These are phyloP conservation scores for Suillus sp. DNA, from an alignment of 768 basidiomycete genomes.

Conservation along the genomic window DNA sequence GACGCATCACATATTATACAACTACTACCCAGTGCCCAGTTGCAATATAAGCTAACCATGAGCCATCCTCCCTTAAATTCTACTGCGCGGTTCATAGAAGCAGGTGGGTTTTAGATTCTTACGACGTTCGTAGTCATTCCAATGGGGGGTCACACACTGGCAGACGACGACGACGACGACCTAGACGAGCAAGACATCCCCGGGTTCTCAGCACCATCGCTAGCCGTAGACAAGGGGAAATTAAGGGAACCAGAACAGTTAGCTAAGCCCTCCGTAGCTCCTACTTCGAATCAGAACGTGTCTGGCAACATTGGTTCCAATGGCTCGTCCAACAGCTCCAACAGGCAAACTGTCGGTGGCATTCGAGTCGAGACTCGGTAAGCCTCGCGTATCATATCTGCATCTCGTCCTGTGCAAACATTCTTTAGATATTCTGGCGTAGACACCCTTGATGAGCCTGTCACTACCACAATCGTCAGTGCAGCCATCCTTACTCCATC, in stretches of 20 bases:
- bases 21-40: neutral
- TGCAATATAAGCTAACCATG: slow-evolving; percentile 21
- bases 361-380: slow-evolving; percentile 88
- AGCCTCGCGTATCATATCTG: slow-evolving; percentile 22
- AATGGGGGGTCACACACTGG: slow-evolving; percentile 4
- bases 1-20: neutral
- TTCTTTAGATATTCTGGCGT: slow-evolving; percentile 65
- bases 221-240: slow-evolving; percentile 67
- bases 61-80: slow-evolving; percentile 44
- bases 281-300: slow-evolving; percentile 40
- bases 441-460: slow-evolving; percentile 92
- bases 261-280: slow-evolving; percentile 40
- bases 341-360: slow-evolving; percentile 77
- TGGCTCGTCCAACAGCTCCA: slow-evolving; percentile 41
- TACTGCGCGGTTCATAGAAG: slow-evolving; percentile 78
- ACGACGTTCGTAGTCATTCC: slow-evolving; percentile 11
- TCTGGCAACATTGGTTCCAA: slow-evolving; percentile 76
- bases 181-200: slow-evolving; percentile 82
- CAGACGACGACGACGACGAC: slow-evolving; percentile 77
- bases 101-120: slow-evolving; percentile 46
- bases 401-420: neutral
- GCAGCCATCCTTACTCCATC: slow-evolving; percentile 11
- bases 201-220: slow-evolving; percentile 70
- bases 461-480: slow-evolving; percentile 84
- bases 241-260: slow-evolving; percentile 59